These are phyloP conservation scores for Aeschynomene evenia DNA, from an alignment of 306 rosid species.

Conservation along the genomic window DNA sequence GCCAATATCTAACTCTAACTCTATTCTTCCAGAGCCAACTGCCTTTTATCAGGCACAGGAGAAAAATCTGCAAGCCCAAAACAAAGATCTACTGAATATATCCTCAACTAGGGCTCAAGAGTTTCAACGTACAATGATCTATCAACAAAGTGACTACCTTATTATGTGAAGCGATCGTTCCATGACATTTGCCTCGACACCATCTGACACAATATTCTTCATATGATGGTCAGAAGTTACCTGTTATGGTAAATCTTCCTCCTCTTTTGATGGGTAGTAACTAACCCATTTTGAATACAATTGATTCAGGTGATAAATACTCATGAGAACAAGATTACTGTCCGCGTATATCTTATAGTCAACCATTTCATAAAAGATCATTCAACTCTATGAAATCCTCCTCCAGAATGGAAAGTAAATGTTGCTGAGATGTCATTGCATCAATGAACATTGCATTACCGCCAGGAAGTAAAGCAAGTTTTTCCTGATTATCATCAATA, in stretches of 20 bases:
- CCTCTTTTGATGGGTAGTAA: slow-evolving; percentile 32
- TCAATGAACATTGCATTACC: slow-evolving; percentile 29
- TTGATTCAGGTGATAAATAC: slow-evolving; percentile 33
- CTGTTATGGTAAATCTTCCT: slow-evolving; percentile 29
- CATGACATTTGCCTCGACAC: slow-evolving; percentile 36
- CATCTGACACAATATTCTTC: slow-evolving; percentile 23
- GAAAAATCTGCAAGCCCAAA: slow-evolving; percentile 52
- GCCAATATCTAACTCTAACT: slow-evolving; percentile 29
- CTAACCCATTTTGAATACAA: slow-evolving; percentile 29
- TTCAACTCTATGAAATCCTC: slow-evolving; percentile 65
- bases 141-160: slow-evolving; percentile 44
- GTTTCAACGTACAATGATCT: slow-evolving; percentile 17
- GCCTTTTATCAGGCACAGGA: slow-evolving; percentile 37
- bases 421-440: slow-evolving; percentile 25
- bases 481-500: slow-evolving; percentile 47
- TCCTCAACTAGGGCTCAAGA: slow-evolving; percentile 24
- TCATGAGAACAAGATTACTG: slow-evolving; percentile 27
- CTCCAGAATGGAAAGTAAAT: slow-evolving; percentile 40
- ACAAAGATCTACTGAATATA: slow-evolving; percentile 36
- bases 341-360: slow-evolving; percentile 30
- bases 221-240: slow-evolving; percentile 25
- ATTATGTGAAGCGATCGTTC: slow-evolving; percentile 34
- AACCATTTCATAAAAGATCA: slow-evolving; percentile 46
- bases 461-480: slow-evolving; percentile 25
- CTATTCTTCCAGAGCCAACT: slow-evolving; percentile 29